Percentiles rank a stretch among this genome's conserved stretches.
Evolutionary conservation across 768 basidiomycete species (phyloP).

Genomic region (Lactarius quietus): DNA sequence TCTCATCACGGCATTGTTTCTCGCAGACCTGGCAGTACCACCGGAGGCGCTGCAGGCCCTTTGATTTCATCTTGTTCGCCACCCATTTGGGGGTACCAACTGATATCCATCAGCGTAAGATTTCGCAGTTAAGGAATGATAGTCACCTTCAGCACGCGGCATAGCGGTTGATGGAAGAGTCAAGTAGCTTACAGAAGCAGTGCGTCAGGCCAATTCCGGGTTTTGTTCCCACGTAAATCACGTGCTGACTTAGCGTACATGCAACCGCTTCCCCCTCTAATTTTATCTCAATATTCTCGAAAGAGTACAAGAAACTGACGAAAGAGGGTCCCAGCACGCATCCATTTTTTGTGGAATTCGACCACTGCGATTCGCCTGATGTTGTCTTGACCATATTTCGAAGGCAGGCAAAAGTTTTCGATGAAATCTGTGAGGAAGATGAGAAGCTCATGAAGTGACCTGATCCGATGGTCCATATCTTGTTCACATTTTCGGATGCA

Average conservation of each 20-base stretch:
- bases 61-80: constrained; percentile 97
- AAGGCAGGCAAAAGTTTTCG: neutral
- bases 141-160: constrained; percentile 26
- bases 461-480: neutral
- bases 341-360: neutral
- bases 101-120: constrained; percentile 29
- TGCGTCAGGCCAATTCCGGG: too few species aligned
- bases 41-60: constrained; percentile 89
- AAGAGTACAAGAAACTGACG: neutral
- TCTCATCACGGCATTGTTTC: constrained; percentile 98
- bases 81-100: constrained; percentile 87
- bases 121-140: neutral
- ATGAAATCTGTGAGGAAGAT: neutral
- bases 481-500: neutral
- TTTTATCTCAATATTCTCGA: neutral
- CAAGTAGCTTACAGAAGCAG: too few species aligned
- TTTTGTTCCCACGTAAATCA: neutral
- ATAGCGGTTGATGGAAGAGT: constrained; percentile 7
- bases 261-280: neutral
- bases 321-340: neutral
- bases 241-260: too few species aligned
- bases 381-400: neutral
- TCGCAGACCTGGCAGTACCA: constrained; percentile 99
- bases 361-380: neutral
- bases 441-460: neutral